A percentile compares a stretch with the other conserved stretches of the same genome.
Evolutionary conservation across 1,284 basidiomycete species (phyloP).

Genomic region (Austroboletus novae-zelandiae): DNA sequence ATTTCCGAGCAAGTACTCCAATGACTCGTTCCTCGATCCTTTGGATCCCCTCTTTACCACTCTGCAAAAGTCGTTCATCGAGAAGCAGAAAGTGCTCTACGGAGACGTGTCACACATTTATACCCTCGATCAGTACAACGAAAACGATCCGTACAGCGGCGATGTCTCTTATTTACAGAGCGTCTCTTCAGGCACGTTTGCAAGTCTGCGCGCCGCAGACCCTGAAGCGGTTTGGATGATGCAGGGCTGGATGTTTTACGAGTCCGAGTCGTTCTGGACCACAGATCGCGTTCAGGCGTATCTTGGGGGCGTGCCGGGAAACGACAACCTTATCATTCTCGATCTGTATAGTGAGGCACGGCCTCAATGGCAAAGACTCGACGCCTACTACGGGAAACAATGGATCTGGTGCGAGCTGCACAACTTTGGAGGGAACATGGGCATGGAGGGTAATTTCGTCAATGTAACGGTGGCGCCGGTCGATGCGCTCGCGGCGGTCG

Average conservation of each 20-base stretch:
- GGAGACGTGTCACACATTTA: slow-evolving; percentile 43
- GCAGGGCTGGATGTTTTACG: slow-evolving; percentile 47
- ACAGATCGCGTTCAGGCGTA: slow-evolving; percentile 39
- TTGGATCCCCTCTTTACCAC: slow-evolving; percentile 37
- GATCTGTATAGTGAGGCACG: slow-evolving; percentile 42
- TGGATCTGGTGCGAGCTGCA: slow-evolving; percentile 48
- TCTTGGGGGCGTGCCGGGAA: slow-evolving; percentile 37
- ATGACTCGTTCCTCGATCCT: slow-evolving; percentile 43
- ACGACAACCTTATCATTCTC: slow-evolving; percentile 42
- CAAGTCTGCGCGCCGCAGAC: slow-evolving; percentile 39
- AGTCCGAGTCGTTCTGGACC: slow-evolving; percentile 38
- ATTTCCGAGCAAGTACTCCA: slow-evolving; percentile 35
- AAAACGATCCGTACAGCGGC: slow-evolving; percentile 40
- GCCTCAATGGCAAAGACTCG: slow-evolving; percentile 42
- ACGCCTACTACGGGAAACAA: slow-evolving; percentile 40
- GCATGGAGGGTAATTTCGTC: slow-evolving; percentile 41
- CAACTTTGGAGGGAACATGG: slow-evolving; percentile 43
- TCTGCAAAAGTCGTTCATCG: slow-evolving; percentile 41
- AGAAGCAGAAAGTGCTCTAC: slow-evolving; percentile 40
- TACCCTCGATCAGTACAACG: slow-evolving; percentile 47
- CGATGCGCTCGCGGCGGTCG: slow-evolving; percentile 30
- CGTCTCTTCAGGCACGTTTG: slow-evolving; percentile 34
- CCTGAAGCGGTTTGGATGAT: slow-evolving; percentile 43
- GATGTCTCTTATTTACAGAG: slow-evolving; percentile 36
- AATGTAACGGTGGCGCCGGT: slow-evolving; percentile 36